These are phyloP conservation scores for Paracoccidioides lutzii DNA, from an alignment of 2,329 filamentous ascomycete species.

Conservation along the genomic window DNA sequence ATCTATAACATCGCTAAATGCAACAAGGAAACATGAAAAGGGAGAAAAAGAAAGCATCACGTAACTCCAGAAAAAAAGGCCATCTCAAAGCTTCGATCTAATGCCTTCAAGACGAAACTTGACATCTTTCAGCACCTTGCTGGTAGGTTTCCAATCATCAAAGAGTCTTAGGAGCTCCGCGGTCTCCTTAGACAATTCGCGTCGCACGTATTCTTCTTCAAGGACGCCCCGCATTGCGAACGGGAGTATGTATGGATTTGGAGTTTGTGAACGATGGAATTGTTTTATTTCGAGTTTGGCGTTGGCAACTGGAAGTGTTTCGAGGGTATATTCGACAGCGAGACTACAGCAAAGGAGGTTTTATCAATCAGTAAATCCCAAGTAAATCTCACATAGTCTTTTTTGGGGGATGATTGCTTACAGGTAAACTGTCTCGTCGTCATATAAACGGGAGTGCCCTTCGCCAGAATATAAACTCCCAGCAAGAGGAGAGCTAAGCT, in stretches of 20 bases:
- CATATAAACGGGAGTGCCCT: constrained; percentile 86
- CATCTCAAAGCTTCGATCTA: constrained; percentile 60
- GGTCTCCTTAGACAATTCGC: constrained; percentile 64
- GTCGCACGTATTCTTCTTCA: constrained; percentile 82
- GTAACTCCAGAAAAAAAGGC: neutral
- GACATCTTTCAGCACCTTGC: constrained; percentile 87
- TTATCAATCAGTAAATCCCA: neutral
- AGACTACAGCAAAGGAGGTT: constrained; percentile 34
- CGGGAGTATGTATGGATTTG: constrained; percentile 82
- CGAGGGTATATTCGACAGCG: constrained; percentile 58
- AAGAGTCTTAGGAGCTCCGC: constrained; percentile 71
- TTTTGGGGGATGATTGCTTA: constrained; percentile 25
- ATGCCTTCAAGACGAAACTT: constrained; percentile 90
- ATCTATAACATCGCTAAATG: neutral
- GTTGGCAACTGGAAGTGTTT: constrained; percentile 48
- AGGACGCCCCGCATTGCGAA: constrained; percentile 92
- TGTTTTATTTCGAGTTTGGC: constrained; percentile 40
- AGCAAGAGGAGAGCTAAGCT: constrained; percentile 75
- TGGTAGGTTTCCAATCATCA: constrained; percentile 82
- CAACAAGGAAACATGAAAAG: neutral
- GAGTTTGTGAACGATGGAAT: constrained; percentile 25
- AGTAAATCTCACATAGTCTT: neutral
- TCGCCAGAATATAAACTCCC: constrained; percentile 86
- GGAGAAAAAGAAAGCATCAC: neutral
- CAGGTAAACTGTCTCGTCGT: constrained; percentile 75